Percentiles rank a stretch among this genome's conserved stretches.
These are phyloP conservation scores for Plantago rigida DNA, from an alignment of 305 asterid species.

Conservation along the genomic window DNA sequence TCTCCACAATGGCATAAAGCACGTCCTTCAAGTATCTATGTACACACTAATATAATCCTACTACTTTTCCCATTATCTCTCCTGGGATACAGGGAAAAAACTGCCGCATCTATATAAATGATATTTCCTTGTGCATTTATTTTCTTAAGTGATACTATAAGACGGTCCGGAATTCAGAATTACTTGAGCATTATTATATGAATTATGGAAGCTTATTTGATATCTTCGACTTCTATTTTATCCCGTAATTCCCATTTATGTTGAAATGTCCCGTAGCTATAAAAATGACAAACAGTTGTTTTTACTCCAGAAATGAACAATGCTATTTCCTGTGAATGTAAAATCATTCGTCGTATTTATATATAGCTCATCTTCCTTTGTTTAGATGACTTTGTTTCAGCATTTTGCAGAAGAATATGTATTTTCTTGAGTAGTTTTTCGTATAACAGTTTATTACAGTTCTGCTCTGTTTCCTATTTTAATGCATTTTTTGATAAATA, in stretches of 20 bases:
- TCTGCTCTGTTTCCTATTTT: neutral
- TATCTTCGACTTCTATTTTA: neutral
- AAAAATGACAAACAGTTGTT: too few relatives aligned
- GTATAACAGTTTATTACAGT: neutral
- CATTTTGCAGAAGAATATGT: conserved; percentile 7
- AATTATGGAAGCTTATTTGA: neutral
- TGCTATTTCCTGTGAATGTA: neutral
- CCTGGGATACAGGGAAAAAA: too few relatives aligned
- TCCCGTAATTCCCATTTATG: neutral
- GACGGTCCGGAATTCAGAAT: neutral
- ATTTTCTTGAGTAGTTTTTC: neutral
- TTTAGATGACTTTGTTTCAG: conserved; percentile 7
- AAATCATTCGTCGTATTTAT: neutral
- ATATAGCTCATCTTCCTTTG: neutral
- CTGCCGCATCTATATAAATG: neutral
- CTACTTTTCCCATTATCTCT: too few relatives aligned
- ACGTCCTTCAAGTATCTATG: too few relatives aligned
- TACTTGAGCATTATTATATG: neutral
- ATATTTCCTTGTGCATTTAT: neutral
- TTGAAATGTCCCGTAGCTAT: neutral
- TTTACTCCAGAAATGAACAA: neutral
- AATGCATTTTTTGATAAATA: conserved; percentile 18
- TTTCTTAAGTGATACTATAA: neutral
- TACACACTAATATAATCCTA: too few relatives aligned
- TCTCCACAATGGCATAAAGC: too few relatives aligned